Conservation (phyloP, 2,329 filamentous ascomycete species). For the Aspergillus caelatus region DNA sequence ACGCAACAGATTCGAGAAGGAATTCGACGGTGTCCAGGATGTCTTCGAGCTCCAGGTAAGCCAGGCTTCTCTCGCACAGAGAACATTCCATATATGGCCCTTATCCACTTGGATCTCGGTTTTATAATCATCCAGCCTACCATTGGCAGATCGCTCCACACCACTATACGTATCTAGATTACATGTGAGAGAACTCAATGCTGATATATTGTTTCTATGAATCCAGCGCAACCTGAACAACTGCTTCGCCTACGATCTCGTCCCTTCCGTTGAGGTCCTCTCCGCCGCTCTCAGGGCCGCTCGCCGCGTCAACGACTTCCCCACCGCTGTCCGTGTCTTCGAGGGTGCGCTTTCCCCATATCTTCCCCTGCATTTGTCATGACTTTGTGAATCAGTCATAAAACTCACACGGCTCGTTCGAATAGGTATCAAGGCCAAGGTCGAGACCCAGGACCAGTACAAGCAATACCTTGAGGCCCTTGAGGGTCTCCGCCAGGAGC, state of each 20-base stretch:
- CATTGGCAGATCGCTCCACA: constrained; percentile 17
- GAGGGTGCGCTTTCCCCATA: constrained; percentile 69
- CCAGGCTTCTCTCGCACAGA: constrained; percentile 17
- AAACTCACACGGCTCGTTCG: constrained; percentile 11
- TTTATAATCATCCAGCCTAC: constrained; percentile 17
- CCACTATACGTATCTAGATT: background rate
- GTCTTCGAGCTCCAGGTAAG: constrained; percentile 99
- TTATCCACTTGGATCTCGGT: constrained; percentile 16
- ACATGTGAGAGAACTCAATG: background rate
- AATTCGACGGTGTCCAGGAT: constrained; percentile 96
- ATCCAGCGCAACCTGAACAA: constrained; percentile 92
- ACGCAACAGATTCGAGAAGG: constrained; percentile 88
- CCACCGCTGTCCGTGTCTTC: constrained; percentile 96
- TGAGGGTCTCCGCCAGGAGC: constrained; percentile 87
- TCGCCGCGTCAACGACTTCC: constrained; percentile 96
- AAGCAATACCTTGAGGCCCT: constrained; percentile 93
- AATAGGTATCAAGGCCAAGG: constrained; percentile 96
- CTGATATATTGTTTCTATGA: constrained; percentile 1
- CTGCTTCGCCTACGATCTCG: constrained; percentile 99
- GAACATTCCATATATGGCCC: background rate
- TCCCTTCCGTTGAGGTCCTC: constrained; percentile 89
- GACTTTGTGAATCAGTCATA: constrained; percentile 6
- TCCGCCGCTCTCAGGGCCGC: constrained; percentile 90
- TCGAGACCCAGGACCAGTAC: constrained; percentile 98
- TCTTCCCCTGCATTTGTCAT: background rate